Conservation (phyloP, 768 basidiomycete species). For the Lentinus brumalis region DNA sequence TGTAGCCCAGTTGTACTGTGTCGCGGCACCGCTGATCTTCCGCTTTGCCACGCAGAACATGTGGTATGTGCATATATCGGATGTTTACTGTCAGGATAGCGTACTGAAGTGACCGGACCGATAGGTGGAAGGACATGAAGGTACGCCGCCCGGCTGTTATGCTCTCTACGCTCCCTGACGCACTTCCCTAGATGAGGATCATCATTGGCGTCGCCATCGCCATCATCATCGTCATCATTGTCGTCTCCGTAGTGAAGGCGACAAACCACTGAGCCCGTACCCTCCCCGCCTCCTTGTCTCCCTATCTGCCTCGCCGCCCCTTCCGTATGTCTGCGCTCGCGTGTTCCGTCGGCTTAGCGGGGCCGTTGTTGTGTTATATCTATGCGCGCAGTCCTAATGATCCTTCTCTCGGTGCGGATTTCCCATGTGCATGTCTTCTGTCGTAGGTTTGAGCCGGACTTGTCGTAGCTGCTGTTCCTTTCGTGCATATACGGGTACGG, state of each 20-base stretch:
- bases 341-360: constrained; percentile 18
- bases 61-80: constrained; percentile 55
- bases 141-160: constrained; percentile 36
- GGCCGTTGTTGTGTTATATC: constrained; percentile 44
- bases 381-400: constrained; percentile 40
- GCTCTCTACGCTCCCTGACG: constrained; percentile 10
- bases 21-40: neutral
- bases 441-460: constrained; percentile 5
- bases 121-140: constrained; percentile 98
- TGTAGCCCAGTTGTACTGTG: constrained; percentile 27
- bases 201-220: constrained; percentile 90
- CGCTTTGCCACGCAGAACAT: constrained; percentile 61
- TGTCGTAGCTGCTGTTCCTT: neutral
- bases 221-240: constrained; percentile 93
- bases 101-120: neutral
- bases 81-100: neutral
- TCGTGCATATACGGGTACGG: neutral
- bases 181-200: constrained; percentile 78
- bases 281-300: neutral
- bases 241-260: constrained; percentile 92
- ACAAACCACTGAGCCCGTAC: constrained; percentile 39
- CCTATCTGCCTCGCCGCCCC: constrained; percentile 9
- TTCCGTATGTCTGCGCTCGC: constrained; percentile 13
- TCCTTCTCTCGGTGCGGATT: constrained; percentile 11
- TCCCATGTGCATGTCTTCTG: constrained; percentile 6